phyloP scores from a whole-genome alignment of 306 rosid genomes.

The Dalbergia cultrata region DNA sequence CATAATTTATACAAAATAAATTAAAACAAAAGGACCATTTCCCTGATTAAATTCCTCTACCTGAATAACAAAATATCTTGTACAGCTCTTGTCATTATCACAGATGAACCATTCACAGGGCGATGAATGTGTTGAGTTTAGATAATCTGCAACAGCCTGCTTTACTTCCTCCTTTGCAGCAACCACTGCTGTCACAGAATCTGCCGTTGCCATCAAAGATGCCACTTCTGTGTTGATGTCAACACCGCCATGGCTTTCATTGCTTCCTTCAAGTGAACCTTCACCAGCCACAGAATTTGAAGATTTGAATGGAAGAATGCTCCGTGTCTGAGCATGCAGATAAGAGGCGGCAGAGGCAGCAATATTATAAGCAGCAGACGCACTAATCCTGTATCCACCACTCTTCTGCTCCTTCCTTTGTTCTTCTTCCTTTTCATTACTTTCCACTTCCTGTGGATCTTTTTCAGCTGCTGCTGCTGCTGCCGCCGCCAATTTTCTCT shows the following conservation, averaged over 20 bases:
- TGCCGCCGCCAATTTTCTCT: slow-evolving; percentile 61
- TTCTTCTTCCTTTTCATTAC: slow-evolving; percentile 46
- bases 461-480: slow-evolving; percentile 58
- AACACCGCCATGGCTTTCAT: slow-evolving; percentile 43
- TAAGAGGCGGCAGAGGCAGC: slow-evolving; percentile 95
- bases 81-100: slow-evolving; percentile 74
- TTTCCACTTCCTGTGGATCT: slow-evolving; percentile 55
- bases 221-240: slow-evolving; percentile 68
- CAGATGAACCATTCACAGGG: slow-evolving; percentile 96
- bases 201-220: slow-evolving; percentile 88
- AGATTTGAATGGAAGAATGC: slow-evolving; percentile 80
- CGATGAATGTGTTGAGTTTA: slow-evolving; percentile 75
- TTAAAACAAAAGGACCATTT: not conserved
- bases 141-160: slow-evolving; percentile 95
- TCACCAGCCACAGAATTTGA: slow-evolving; percentile 54
- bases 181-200: slow-evolving; percentile 93
- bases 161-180: slow-evolving; percentile 98
- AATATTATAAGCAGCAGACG: slow-evolving; percentile 76
- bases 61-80: slow-evolving; percentile 88
- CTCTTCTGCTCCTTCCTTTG: slow-evolving; percentile 50
- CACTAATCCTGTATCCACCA: slow-evolving; percentile 62
- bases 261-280: slow-evolving; percentile 49
- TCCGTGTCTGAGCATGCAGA: slow-evolving; percentile 75
- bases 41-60: slow-evolving; percentile 41
- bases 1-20: not conserved